Evolutionary conservation across 208 protist genomes (phyloP), one percentile per base, ranked within the genome.

Genomic region (Strigomonas culicis): DNA sequence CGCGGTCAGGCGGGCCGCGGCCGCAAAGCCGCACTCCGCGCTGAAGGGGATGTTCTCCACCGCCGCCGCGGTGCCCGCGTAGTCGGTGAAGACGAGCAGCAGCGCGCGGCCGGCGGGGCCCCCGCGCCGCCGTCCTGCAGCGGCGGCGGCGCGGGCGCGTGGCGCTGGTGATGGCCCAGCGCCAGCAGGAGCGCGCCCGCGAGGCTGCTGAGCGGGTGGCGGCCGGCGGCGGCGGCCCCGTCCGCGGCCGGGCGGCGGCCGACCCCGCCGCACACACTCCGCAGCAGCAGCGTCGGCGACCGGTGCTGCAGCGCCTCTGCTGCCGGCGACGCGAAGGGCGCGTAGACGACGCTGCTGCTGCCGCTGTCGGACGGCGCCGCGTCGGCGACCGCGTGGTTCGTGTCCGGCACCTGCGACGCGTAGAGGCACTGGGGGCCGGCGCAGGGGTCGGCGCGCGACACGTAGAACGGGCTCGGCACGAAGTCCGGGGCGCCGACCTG

Each of bases 1-100:
- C 7, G 11, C 7, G 49, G 27, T 13, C n/a, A 22, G 68, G 19
- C 83, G 56, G 17, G 73, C 75, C 1, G 81, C 74, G 28, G 80
- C 71, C 24, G 83, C 80, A 19, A 94, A 74, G 19, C 81, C 77
- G 55, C 88, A 91, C 63, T 95, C 85, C 3, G 82, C 59, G 36
- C 65, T 71, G 63, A 84, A 86, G 10, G 74, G 66, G 30, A 86
- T 53, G 7, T 1, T 43, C 11, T 11, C 30, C 17, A 11, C 25
- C 36, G 36, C 46, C 47, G n/a, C 31, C 8, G 46, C 57, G 59
- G 21, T 56, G 10, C 28, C n/a, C 0, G 50, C 52, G 24, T 64
- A 63, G 72, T 90, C 78, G 57, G 75, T 92, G 72, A 94, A 94
- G 28, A 94, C 8, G 4, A 58, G 24, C 24, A 58, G 24, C 6